Evolutionary conservation across 1,139 yeast species (phyloP), one percentile per base, ranked within the genome.

Genomic region (Yamadazyma buinensis): DNA sequence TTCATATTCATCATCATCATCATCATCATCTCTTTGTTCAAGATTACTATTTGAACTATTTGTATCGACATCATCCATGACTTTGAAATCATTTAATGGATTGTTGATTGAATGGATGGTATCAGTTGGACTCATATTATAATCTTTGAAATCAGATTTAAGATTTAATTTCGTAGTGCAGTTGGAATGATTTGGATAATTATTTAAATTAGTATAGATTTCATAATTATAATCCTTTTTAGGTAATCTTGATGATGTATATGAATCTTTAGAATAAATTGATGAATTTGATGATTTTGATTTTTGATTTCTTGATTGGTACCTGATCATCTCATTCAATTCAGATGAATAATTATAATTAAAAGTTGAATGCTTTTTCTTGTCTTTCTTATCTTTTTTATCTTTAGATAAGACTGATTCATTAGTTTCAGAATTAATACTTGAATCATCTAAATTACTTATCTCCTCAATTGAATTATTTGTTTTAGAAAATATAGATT

Each of bases 311-410:
- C 29, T 26, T 11, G 28, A 34, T 17, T 33, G 30, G 14, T 35
- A 34, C 11, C 36, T 40, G 3, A 43, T 26, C 2, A 40, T 26
- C 17, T 43, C 47, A 31, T 43, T 43, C 14, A 43, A 21, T n/a
- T 45, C 49, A 22, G 38, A 34, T 24, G 38, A 40, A 27, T 29
- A 42, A 26, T 20, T 34, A 15, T 44, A 45, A 35, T 44, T 45
- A 22, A 28, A 43, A 5, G 45, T 42, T 20, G 30, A 38, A 13
- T 26, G n/a, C 20, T 27, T 32, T 18, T 36, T 26, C 11, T 37
- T 33, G 5, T 28, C 21, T 19, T 15, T 22, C 9, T 14, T 14
- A 5, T n/a, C 10, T n/a, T 15, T 9, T 7, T 20, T 15, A 10
- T n/a, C 6, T 7, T 15, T 9, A 19, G 19, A 19, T n/a, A n/a